Conservation (phyloP, 2,329 filamentous ascomycete species). For the Fusarium sp. region DNA sequence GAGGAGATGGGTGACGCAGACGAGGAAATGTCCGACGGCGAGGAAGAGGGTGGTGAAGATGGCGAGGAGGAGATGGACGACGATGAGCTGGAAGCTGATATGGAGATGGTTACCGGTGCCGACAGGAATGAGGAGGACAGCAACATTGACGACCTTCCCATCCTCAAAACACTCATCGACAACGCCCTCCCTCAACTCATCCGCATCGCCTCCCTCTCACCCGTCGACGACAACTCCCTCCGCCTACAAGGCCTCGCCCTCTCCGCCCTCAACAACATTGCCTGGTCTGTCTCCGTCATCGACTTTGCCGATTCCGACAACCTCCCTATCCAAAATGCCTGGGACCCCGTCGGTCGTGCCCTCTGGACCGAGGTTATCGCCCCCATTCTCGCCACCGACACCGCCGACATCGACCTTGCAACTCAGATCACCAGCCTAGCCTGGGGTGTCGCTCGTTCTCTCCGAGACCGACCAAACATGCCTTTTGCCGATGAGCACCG, state of each 20-base stretch:
- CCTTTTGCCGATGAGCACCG: conserved; percentile 67
- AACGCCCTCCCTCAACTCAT: conserved; percentile 60
- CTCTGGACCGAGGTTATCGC: conserved; percentile 71
- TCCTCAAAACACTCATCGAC: conserved; percentile 60
- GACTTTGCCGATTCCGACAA: conserved; percentile 70
- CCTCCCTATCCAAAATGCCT: conserved; percentile 64
- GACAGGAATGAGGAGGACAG: conserved; percentile 56
- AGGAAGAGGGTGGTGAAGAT: conserved; percentile 54
- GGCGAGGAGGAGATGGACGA: conserved; percentile 68
- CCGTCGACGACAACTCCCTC: conserved; percentile 57
- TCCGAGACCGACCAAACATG: conserved; percentile 62
- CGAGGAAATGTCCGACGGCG: conserved; percentile 54
- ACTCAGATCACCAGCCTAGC: conserved; percentile 73
- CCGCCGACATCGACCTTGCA: conserved; percentile 72
- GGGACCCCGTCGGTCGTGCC: conserved; percentile 65
- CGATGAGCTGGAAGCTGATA: conserved; percentile 72
- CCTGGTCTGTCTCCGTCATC: conserved; percentile 74
- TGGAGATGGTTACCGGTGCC: conserved; percentile 72
- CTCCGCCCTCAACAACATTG: conserved; percentile 74
- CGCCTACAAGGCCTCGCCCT: conserved; percentile 67
- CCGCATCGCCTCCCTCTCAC: conserved; percentile 59
- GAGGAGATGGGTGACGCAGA: conserved; percentile 57
- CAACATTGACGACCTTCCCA: conserved; percentile 65
- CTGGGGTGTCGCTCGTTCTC: conserved; percentile 72
- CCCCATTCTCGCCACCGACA: conserved; percentile 71